Evolutionary conservation across 2,329 filamentous ascomycete genomes (phyloP), one percentile per base, ranked within the genome.

Genomic region (Fusarium veterinarium): DNA sequence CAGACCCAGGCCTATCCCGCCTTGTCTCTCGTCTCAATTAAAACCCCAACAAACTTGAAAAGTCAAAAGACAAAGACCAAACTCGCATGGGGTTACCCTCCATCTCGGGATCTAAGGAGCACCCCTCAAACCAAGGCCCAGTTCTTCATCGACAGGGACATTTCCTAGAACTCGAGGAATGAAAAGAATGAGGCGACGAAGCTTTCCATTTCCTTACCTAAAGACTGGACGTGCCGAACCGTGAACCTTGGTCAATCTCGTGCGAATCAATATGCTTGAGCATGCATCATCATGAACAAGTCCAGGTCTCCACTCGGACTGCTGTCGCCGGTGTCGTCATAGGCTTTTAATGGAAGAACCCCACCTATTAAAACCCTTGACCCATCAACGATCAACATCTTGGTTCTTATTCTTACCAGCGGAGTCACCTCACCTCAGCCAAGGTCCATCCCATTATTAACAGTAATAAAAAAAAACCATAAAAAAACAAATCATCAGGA

Each of bases 251-350:
- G 64, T 41, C 33, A 25, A 48, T 37, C 49, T 40, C 23, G 23
- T 40, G 38, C 56, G 33, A 65, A 66, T 65, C 68, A 49, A 23
- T 33, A 37, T 10, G 57, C 56, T 40, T 37, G 45, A 41, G 42
- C 25, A 60, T 42, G 37, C 49, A 44, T 40, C 37, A 63, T 51
- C 44, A 42, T 30, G 35, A 53, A 14, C 23, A 61, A 37, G 40
- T 23, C n/a, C 44, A 46, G 51, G 44, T 68, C 67, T 64, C 65
- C 49, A 56, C 64, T 48, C 31, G 9, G 40, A 41, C 38, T 76
- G 46, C 38, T 76, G 37, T 59, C 57, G 30, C 52, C 19, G 44
- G 53, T 74, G 71, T 74, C 71, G 71, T 74, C 71, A 74, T 74
- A 74, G 67, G 52, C 56, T 51, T 42, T 58, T 40, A 58, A 51